Evolutionary conservation across 2,329 filamentous ascomycete genomes (phyloP).

Genomic region (Phoma herbarum): DNA sequence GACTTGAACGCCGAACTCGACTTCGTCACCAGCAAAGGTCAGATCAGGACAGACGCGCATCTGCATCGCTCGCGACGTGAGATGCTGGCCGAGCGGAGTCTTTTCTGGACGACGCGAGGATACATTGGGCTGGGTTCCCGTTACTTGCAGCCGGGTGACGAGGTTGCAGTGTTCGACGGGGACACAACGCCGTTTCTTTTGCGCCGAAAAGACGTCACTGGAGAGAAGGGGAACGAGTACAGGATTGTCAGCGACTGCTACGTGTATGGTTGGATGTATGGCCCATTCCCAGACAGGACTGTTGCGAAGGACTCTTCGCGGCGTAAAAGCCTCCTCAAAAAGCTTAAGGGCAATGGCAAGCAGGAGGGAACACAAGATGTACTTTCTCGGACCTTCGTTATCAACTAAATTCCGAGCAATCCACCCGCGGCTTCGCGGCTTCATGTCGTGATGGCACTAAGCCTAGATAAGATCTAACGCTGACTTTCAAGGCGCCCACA

Average conservation of each 20-base stretch:
- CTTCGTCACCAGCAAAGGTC: conserved; percentile 15
- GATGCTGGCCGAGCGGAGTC: conserved; percentile 6
- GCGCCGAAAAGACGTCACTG: neutral
- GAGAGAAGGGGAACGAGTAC: neutral
- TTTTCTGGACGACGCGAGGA: conserved; percentile 13
- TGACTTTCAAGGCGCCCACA: neutral
- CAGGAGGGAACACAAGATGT: neutral
- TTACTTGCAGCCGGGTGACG: conserved; percentile 10
- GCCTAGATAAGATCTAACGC: neutral
- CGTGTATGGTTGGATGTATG: conserved; percentile 18
- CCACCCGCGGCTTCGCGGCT: neutral
- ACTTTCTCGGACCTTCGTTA: neutral
- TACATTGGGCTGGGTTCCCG: conserved; percentile 15
- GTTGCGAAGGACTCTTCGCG: conserved; percentile 11
- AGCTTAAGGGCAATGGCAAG: conserved; percentile 9
- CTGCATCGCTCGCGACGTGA: conserved; percentile 13
- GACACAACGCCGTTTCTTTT: conserved; percentile 19
- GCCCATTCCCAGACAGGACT: conserved; percentile 7
- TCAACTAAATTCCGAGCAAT: neutral
- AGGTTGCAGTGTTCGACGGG: conserved; percentile 14
- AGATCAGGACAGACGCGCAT: conserved; percentile 16
- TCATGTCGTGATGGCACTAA: neutral
- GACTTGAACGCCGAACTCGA: conserved; percentile 14
- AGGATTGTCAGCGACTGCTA: conserved; percentile 20
- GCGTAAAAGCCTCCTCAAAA: conserved; percentile 8